Evolutionary conservation across 1,139 yeast species (phyloP).

Genomic region (Arxiozyma telluris): DNA sequence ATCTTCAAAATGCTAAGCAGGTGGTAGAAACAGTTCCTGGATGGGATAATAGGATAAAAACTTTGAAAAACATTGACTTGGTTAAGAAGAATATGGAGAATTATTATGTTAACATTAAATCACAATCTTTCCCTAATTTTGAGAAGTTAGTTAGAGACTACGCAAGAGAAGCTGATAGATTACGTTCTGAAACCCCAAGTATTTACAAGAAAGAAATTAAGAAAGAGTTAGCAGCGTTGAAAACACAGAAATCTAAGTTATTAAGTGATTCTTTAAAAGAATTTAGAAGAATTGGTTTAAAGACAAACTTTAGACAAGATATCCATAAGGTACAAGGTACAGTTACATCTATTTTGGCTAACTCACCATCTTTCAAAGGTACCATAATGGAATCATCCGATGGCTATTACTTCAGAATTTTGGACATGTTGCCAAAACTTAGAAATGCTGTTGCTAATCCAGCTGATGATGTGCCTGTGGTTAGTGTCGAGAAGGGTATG

Average conservation of each 20-base stretch:
- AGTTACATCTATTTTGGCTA: constrained; percentile 53
- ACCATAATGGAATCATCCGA: constrained; percentile 44
- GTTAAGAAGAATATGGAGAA: constrained; percentile 50
- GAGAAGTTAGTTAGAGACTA: constrained; percentile 47
- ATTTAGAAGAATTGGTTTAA: constrained; percentile 66
- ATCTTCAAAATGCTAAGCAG: constrained; percentile 11
- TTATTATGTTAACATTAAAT: constrained; percentile 36
- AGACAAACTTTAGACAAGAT: constrained; percentile 55
- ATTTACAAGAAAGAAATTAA: constrained; percentile 64
- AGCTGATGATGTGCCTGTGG: constrained; percentile 65
- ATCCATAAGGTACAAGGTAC: constrained; percentile 53
- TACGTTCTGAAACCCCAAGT: constrained; percentile 71
- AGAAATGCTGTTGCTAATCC: constrained; percentile 55
- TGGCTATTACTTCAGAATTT: constrained; percentile 52
- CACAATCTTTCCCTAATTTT: constrained; percentile 33
- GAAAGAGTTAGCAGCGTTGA: constrained; percentile 61
- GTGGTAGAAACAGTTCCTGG: constrained; percentile 28
- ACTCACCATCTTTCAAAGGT: constrained; percentile 40
- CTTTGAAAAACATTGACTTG: constrained; percentile 42
- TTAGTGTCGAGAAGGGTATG: constrained; percentile 67
- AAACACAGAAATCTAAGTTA: constrained; percentile 68
- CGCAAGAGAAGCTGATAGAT: constrained; percentile 48
- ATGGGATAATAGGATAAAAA: constrained; percentile 50
- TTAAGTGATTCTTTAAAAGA: constrained; percentile 71
- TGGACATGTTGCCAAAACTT: constrained; percentile 75